These are phyloP conservation scores for Hanseniaspora guilliermondii DNA, from an alignment of 805 yeast genomes.

Conservation along the genomic window DNA sequence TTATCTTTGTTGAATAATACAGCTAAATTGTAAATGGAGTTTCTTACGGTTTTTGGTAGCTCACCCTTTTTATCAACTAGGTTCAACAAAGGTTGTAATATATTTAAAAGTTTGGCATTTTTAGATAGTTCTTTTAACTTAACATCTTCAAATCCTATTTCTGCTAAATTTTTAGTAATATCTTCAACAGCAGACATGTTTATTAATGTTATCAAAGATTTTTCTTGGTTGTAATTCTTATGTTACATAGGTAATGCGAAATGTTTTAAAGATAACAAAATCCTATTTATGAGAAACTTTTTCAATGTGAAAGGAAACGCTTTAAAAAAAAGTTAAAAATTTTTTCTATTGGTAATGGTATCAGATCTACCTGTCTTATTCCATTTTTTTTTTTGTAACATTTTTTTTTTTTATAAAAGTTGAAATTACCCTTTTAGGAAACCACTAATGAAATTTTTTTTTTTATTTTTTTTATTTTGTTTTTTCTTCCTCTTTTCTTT, in stretches of 20 bases:
- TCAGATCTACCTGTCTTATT: no score
- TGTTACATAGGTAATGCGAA: not conserved
- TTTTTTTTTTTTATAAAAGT: not conserved
- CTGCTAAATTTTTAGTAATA: conserved; percentile 25
- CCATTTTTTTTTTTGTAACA: not conserved
- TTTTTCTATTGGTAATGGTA: not conserved
- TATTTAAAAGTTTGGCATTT: conserved; percentile 69
- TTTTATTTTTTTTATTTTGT: conserved; percentile 3
- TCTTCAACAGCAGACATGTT: conserved; percentile 25
- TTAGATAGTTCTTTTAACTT: conserved; percentile 71
- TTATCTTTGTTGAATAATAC: conserved; percentile 45
- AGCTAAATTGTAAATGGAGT: conserved; percentile 68
- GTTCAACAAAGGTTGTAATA: conserved; percentile 48
- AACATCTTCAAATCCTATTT: conserved; percentile 57
- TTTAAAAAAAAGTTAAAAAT: not conserved
- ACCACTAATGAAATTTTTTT: conserved; percentile 5
- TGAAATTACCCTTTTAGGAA: conserved; percentile 1
- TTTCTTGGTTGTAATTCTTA: not conserved
- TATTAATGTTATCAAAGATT: not conserved
- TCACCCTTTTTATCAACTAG: conserved; percentile 28
- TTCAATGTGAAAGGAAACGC: not conserved
- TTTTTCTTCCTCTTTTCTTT: conserved; percentile 9
- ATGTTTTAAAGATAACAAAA: no score
- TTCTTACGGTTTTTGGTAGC: conserved; percentile 47
- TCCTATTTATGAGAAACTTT: no score